Percentiles rank a stretch among this genome's conserved stretches.
These are phyloP conservation scores for Pleurotus tuoliensis DNA, from an alignment of 768 basidiomycete genomes.

Conservation along the genomic window DNA sequence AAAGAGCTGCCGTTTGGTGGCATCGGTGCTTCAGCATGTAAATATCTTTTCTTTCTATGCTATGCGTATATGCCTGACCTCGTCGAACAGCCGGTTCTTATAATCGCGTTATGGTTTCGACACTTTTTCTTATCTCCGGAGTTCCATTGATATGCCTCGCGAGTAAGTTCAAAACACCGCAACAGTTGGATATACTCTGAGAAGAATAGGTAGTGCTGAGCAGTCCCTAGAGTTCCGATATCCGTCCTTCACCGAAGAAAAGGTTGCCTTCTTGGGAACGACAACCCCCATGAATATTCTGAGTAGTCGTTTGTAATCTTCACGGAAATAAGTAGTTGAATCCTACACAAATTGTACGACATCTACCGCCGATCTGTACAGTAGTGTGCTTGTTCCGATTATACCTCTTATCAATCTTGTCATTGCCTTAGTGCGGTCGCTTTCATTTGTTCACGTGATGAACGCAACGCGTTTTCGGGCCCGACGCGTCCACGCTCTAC, in stretches of 20 bases:
- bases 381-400: no score
- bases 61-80: constrained; percentile 1
- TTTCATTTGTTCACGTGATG: no score
- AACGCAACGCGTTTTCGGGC: no score
- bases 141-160: constrained; percentile 48
- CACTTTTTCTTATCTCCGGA: constrained; percentile 45
- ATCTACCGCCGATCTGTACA: neutral
- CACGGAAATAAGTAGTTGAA: no score
- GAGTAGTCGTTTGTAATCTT: no score
- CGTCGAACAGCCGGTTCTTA: constrained; percentile 49
- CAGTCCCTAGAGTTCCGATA: constrained; percentile 37
- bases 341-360: no score
- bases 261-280: constrained; percentile 25
- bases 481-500: no score
- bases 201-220: constrained; percentile 31
- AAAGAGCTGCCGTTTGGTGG: constrained; percentile 45
- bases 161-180: constrained; percentile 31
- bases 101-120: constrained; percentile 50
- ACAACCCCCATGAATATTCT: constrained; percentile 21
- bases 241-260: constrained; percentile 46
- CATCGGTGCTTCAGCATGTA: constrained; percentile 64
- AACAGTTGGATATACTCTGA: neutral
- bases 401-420: no score
- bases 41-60: constrained; percentile 16
- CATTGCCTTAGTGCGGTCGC: no score